A percentile compares a stretch with the other conserved stretches of the same genome.
phyloP scores from a whole-genome alignment of 495 filamentous ascomycete genomes.

The Neurospora sp. region DNA sequence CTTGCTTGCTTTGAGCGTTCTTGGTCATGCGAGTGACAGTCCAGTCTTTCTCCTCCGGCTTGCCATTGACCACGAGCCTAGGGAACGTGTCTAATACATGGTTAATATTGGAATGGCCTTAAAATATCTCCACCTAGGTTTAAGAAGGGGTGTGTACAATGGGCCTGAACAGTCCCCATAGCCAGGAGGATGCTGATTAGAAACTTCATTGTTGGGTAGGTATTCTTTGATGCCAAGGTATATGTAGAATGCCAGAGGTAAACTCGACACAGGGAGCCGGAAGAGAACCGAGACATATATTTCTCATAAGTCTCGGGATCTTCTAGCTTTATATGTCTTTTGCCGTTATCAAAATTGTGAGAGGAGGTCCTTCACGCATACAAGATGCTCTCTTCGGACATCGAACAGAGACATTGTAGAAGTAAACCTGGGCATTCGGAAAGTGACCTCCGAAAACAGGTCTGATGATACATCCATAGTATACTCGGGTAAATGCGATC shows the following conservation, averaged over 20 bases:
- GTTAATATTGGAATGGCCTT: background rate
- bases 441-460: background rate
- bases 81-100: constrained; percentile 28
- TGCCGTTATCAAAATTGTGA: no score
- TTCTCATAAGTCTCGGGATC: background rate
- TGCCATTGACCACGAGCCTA: constrained; percentile 28
- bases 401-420: background rate
- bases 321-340: background rate
- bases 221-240: background rate
- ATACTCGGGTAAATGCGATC: background rate
- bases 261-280: background rate
- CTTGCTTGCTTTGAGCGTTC: constrained; percentile 28
- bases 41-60: constrained; percentile 29
- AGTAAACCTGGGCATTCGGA: background rate
- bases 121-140: background rate
- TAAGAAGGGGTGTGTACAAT: constrained; percentile 15
- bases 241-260: background rate
- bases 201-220: constrained; percentile 15
- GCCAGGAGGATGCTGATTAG: constrained; percentile 16
- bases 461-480: background rate
- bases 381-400: background rate
- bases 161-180: constrained; percentile 22
- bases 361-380: background rate
- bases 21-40: constrained; percentile 33
- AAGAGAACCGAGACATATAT: background rate